Evolutionary conservation across 208 protist species (phyloP), one percentile per base, ranked within the genome.

Genomic region (Angomonas deanei): DNA sequence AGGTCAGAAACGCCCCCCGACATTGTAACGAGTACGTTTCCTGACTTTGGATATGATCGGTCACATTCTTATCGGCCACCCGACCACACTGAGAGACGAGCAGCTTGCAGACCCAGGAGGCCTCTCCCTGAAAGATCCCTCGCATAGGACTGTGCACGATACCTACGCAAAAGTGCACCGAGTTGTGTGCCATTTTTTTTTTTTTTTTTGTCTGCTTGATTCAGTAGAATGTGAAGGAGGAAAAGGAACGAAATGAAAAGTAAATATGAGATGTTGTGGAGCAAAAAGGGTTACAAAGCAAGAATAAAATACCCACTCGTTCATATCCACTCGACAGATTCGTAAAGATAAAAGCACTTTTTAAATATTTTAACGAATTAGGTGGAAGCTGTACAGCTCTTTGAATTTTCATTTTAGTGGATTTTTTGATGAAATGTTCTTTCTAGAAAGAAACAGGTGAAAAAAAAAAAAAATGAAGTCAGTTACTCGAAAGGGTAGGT

Each of bases 21-120:
- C 86, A 93, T 4, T 83, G 81, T 30, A 95, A 36, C 3, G 56
- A 46, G 24, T 77, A 65, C 3, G 42, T 63, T 57, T 87, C 75
- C 64, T 88, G 82, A 19, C 63, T 60, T 38, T 86, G 65, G 33
- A 59, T 52, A 38, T 72, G 59, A 38, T 24, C 24, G 58, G 5
- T 34, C 42, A 19, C 32, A 17, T 21, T 26, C 27, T 10, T 39
- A 54, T 10, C 55, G 66, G 34, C 66, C 19, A 5, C 76, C 82
- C 5, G 80, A 80, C 89, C 89, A 50, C 71, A 74, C 65, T 89
- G 74, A 11, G 83, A 82, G 50, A 93, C 49, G 3, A 96, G 70
- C 39, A 96, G 59, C 24, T 76, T 65, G 60, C 86, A 96, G 17
- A 75, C 79, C 86, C 89, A 96, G 48, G 88, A 66, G 13, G 74